Percentiles rank a stretch among this genome's conserved stretches.
phyloP scores from a whole-genome alignment of 495 filamentous ascomycete genomes.

The Podospora anserina region DNA sequence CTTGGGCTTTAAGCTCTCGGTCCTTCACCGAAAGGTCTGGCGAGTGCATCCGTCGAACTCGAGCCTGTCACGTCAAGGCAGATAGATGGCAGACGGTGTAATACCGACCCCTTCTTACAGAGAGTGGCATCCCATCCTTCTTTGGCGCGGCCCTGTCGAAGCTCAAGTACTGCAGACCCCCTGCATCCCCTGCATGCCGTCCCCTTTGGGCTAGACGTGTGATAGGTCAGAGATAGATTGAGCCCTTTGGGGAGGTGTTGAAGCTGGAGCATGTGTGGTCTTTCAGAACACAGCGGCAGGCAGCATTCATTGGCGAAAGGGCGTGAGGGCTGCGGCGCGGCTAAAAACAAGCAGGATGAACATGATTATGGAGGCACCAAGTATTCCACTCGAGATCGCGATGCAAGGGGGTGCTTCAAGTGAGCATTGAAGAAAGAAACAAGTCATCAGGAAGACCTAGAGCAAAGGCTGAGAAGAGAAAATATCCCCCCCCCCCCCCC shows the following conservation, averaged over 20 bases:
- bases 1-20: not conserved
- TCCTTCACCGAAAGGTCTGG: not conserved
- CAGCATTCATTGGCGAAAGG: slow-evolving; percentile 5
- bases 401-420: not conserved
- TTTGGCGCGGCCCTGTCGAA: not conserved
- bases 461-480: not conserved
- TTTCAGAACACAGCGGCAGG: not conserved
- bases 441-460: too few species aligned
- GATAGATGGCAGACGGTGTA: not conserved
- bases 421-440: too few species aligned
- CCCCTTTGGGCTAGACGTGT: not conserved
- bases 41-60: not conserved
- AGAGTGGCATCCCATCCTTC: not conserved
- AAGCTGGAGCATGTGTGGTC: slow-evolving; percentile 5
- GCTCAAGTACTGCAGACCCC: slow-evolving; percentile 9
- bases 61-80: not conserved
- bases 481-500: too few species aligned
- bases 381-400: not conserved
- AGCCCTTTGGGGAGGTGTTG: slow-evolving; percentile 3
- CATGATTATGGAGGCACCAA: not conserved
- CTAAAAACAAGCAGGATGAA: slow-evolving; percentile 8
- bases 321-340: slow-evolving; percentile 14
- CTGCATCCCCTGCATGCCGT: not conserved
- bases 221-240: slow-evolving; percentile 13
- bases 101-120: slow-evolving; percentile 1